Conservation (phyloP, 768 basidiomycete genomes). For the Lactarius deliciosus region DNA sequence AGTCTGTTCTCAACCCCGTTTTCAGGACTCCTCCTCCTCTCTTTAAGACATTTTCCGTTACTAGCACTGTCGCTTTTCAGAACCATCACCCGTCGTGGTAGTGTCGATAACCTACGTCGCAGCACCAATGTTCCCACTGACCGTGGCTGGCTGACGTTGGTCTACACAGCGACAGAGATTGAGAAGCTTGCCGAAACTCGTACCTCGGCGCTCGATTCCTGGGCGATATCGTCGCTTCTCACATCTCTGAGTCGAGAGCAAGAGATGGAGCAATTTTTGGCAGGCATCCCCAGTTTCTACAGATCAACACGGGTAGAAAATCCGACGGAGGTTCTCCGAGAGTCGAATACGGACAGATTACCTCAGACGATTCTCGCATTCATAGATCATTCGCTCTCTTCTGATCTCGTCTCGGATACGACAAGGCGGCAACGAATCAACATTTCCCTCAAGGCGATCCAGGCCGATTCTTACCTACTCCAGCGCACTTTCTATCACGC, state of each 20-base stretch:
- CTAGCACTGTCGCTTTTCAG: background rate
- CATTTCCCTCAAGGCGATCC: constrained; percentile 1
- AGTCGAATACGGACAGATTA: background rate
- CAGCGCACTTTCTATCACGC: constrained; percentile 13
- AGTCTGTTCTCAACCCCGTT: constrained; percentile 16
- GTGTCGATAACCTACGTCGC: background rate
- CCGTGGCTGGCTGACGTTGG: constrained; percentile 1
- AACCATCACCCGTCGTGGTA: background rate
- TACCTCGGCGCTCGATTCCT: background rate
- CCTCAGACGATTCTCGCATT: constrained; percentile 15
- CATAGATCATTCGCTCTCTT: constrained; percentile 12
- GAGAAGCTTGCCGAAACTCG: constrained; percentile 4
- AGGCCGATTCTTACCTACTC: constrained; percentile 9
- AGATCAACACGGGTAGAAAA: constrained; percentile 10
- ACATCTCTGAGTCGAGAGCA: constrained; percentile 7
- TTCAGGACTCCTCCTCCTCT: constrained; percentile 10
- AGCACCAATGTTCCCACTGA: background rate
- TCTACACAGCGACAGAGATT: constrained; percentile 2
- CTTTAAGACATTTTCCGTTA: background rate
- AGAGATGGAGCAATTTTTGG: constrained; percentile 15
- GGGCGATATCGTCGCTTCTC: constrained; percentile 3
- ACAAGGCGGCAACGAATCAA: constrained; percentile 1
- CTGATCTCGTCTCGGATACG: constrained; percentile 6
- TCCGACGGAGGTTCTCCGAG: constrained; percentile 8
- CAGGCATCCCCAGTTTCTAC: constrained; percentile 17